These are phyloP conservation scores for Capsicum chinense DNA, from an alignment of 257 asterid genomes.

Conservation along the genomic window DNA sequence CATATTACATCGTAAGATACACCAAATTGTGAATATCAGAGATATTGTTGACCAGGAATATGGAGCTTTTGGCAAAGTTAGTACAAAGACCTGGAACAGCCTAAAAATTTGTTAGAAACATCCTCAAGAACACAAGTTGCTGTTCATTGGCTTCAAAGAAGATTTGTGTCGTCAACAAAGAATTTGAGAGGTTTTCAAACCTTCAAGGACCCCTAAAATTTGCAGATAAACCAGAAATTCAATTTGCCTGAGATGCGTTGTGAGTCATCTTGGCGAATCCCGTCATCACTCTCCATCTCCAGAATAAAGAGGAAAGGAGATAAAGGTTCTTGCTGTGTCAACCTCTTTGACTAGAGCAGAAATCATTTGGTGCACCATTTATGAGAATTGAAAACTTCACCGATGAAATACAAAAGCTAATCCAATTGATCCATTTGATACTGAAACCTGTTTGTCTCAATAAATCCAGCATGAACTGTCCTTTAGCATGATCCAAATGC, in stretches of 20 bases:
- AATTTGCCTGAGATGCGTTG: background rate
- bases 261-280: background rate
- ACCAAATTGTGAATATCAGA: background rate
- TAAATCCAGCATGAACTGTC: background rate
- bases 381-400: background rate
- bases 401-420: background rate
- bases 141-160: conserved; percentile 4
- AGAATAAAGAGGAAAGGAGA: background rate
- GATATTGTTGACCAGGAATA: background rate
- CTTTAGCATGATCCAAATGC: background rate
- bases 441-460: background rate
- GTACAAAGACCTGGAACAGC: background rate
- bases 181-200: background rate
- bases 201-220: background rate
- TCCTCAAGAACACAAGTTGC: background rate
- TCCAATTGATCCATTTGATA: background rate
- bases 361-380: background rate
- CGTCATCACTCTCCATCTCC: background rate
- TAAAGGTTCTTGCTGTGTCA: background rate
- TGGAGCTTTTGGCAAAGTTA: background rate
- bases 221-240: background rate
- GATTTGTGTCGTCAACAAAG: background rate
- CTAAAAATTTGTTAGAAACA: background rate
- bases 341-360: background rate
- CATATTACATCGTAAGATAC: background rate